Base-by-base conservation (phyloP, 768 basidiomycete species). In the Pholiota molesta region DNA sequence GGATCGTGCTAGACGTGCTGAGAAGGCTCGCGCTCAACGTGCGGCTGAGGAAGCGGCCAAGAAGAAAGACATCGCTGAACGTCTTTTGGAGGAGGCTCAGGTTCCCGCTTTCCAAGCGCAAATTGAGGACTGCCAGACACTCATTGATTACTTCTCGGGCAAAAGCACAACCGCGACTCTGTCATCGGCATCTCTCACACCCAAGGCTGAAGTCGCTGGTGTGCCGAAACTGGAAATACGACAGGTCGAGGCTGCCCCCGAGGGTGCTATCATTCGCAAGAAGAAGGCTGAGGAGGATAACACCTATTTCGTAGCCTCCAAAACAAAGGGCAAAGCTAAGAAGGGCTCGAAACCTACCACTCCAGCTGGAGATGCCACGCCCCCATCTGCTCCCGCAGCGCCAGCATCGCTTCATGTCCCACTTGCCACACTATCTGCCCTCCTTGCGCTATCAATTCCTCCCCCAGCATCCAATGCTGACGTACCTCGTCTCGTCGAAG, bases 101-200 rank as follows among this genome's bases (percentile, higher is more conserved):
- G 71, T 83, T 23, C 96, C 97, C 28, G 97, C 97, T 0, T 99
- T 86, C 83, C 92, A 94, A 70, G 82, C 87, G 57, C 87, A 98
- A 73, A 95, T 99, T 69, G 94, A 99, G 79, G 97, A 99, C 73
- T 98, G 95, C 78, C 90, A 93, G 71, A 97, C 91, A 3, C 86
- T 97, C 66, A 89, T 97, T 71, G 91, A 95, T 74, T 87, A 81
- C 71, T 87, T 97, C 76, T 87, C 84, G 17, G 90, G 90, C 23
- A 91, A 89, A 74, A 75, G 77, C 47, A 77, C 77, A 14, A 76
- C 77, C 40, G 75, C 76, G 35, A 74, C 77, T 13, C 73, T 79
- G 65, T 79, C 83, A 60, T 77, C 81, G 19, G 55, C 54, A 44
- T 49, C 62, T 28, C 73, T 81, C 42, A 59, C 74, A 33, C 63